These are phyloP conservation scores for Leccinum colubrinum DNA, from an alignment of 1,284 basidiomycete species.

Conservation along the genomic window DNA sequence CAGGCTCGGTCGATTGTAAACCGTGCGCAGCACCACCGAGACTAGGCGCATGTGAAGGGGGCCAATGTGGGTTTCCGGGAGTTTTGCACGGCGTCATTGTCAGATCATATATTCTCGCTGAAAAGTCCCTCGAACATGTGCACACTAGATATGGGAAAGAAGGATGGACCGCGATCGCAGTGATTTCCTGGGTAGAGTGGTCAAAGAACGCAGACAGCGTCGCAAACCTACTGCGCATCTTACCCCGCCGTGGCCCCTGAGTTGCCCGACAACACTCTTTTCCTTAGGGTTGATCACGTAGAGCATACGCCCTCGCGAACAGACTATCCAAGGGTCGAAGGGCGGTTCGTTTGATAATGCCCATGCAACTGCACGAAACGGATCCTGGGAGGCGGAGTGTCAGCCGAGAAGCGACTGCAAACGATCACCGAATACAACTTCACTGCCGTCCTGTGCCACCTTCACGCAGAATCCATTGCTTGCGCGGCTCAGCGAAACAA, in stretches of 20 bases:
- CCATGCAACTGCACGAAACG: constrained; percentile 50
- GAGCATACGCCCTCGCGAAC: constrained; percentile 49
- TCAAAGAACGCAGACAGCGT: constrained; percentile 3
- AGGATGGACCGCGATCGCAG: constrained; percentile 63
- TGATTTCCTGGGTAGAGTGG: constrained; percentile 51
- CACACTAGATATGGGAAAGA: constrained; percentile 55
- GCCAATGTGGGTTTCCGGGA: constrained; percentile 58
- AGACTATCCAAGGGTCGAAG: constrained; percentile 54
- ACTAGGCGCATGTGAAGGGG: constrained; percentile 47
- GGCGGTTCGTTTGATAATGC: constrained; percentile 43
- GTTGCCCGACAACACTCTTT: constrained; percentile 40
- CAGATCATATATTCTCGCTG: constrained; percentile 64
- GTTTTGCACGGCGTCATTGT: constrained; percentile 34
- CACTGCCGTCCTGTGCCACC: constrained; percentile 11
- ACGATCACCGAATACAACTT: constrained; percentile 16
- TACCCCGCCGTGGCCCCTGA: constrained; percentile 72
- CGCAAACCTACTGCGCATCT: constrained; percentile 22
- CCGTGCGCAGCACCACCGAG: constrained; percentile 69
- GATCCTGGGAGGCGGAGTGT: constrained; percentile 9
- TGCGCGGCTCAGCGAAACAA: constrained; percentile 30
- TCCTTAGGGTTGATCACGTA: constrained; percentile 49
- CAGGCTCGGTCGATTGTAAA: constrained; percentile 53
- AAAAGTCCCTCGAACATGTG: constrained; percentile 67
- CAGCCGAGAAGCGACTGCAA: constrained; percentile 4
- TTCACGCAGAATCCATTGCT: constrained; percentile 36